phyloP scores from a whole-genome alignment of 108 stramenopile species.

The Cyclotella sp. region DNA sequence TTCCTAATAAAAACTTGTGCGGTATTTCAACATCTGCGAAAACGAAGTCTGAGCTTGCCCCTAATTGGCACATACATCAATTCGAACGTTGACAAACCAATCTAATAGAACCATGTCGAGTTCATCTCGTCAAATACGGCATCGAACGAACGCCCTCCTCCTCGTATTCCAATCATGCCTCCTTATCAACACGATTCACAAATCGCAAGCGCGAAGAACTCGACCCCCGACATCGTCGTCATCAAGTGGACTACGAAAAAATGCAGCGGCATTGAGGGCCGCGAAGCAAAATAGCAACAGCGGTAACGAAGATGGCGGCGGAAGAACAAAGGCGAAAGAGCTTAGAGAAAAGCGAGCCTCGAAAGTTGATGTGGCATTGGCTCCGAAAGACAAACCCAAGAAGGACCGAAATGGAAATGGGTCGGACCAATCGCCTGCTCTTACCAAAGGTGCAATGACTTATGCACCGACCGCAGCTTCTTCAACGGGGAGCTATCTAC shows the following conservation, averaged over 20 bases:
- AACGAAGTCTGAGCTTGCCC: no score
- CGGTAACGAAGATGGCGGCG: not conserved
- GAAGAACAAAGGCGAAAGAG: not conserved
- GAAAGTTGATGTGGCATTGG: not conserved
- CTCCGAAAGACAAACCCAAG: not conserved
- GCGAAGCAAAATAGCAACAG: not conserved
- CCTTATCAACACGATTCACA: not conserved
- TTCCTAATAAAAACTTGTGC: no score
- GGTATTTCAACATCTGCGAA: no score
- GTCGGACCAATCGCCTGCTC: not conserved
- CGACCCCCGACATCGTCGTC: not conserved
- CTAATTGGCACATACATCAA: not conserved
- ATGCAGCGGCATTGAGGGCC: slow-evolving; percentile 12
- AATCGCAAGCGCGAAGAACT: not conserved
- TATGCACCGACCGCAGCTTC: no score
- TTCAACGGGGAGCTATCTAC: no score
- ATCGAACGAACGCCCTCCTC: not conserved
- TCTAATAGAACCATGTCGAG: not conserved
- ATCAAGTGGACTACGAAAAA: not conserved
- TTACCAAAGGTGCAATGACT: no score
- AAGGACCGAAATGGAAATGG: not conserved
- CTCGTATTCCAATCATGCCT: not conserved
- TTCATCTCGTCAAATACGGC: not conserved
- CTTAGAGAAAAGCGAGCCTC: not conserved
- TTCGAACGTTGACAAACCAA: not conserved